Percentiles rank a stretch among this genome's conserved stretches.
Conservation (phyloP, 805 yeast genomes). For the Cyberlindnera petersonii region DNA sequence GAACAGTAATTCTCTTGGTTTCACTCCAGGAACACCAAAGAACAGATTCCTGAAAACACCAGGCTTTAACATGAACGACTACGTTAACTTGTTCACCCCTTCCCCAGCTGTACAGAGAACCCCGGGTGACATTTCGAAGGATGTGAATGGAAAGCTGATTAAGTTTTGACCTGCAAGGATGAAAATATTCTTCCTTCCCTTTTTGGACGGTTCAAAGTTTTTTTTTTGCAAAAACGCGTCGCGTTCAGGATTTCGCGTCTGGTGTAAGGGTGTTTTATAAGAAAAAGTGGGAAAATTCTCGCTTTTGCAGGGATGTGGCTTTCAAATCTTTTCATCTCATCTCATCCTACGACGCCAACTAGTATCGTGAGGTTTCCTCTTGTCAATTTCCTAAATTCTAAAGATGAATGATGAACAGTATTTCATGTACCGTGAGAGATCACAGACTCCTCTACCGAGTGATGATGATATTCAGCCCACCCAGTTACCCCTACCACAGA, state of each 20-base stretch:
- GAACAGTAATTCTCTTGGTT: constrained; percentile 12
- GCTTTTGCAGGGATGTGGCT: constrained; percentile 8
- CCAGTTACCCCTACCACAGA: background rate
- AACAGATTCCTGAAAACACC: constrained; percentile 43
- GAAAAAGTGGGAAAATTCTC: constrained; percentile 3
- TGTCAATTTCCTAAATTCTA: background rate
- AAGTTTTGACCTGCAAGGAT: constrained; percentile 12
- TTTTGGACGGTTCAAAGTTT: too few species aligned
- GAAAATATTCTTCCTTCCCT: too few species aligned
- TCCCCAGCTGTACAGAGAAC: constrained; percentile 45
- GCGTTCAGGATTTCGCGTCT: constrained; percentile 5
- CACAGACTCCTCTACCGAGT: background rate
- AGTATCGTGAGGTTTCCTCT: too few species aligned
- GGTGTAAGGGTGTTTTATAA: constrained; percentile 5
- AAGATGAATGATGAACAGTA: constrained; percentile 3
- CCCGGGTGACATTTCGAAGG: constrained; percentile 30
- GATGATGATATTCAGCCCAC: background rate
- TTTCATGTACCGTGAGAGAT: background rate
- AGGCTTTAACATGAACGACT: constrained; percentile 79
- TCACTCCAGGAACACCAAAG: constrained; percentile 29
- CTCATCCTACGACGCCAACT: background rate
- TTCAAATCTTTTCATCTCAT: background rate
- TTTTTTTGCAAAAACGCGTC: background rate
- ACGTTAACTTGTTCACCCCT: constrained; percentile 75
- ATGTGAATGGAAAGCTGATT: constrained; percentile 27